Conservation (phyloP, 2,329 filamentous ascomycete genomes). For the Trichoderma harzianum region DNA sequence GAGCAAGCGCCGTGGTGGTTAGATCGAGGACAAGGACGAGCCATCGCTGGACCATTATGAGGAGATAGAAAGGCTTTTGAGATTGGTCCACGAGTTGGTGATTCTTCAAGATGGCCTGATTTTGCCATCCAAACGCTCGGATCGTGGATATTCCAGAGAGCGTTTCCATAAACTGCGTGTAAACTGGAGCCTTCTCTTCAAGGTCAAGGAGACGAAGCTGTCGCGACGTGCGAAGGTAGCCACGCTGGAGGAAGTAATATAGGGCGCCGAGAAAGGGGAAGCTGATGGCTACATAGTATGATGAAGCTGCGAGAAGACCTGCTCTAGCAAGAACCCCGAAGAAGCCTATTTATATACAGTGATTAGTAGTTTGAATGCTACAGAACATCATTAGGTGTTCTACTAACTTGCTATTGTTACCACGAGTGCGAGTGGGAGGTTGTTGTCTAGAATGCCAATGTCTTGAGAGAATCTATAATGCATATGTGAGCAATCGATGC, state of each 20-base stretch:
- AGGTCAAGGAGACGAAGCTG: slow-evolving; percentile 42
- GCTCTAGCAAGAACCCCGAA: slow-evolving; percentile 29
- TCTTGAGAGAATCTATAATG: slow-evolving; percentile 41
- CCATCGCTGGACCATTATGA: slow-evolving; percentile 57
- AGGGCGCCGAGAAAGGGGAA: slow-evolving; percentile 41
- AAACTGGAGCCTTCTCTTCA: slow-evolving; percentile 40
- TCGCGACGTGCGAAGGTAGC: slow-evolving; percentile 42
- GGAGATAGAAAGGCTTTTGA: slow-evolving; percentile 55
- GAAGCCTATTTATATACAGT: slow-evolving; percentile 30
- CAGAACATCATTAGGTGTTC: background rate
- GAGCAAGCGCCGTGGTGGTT: slow-evolving; percentile 44
- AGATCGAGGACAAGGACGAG: slow-evolving; percentile 50
- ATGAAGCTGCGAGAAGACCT: slow-evolving; percentile 25
- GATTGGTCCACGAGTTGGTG: slow-evolving; percentile 48
- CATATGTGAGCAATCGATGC: background rate
- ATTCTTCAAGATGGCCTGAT: slow-evolving; percentile 41
- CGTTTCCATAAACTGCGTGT: slow-evolving; percentile 44
- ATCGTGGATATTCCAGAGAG: slow-evolving; percentile 47
- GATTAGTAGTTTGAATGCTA: background rate
- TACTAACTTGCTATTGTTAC: slow-evolving; percentile 35
- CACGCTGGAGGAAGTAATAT: slow-evolving; percentile 42
- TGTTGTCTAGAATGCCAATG: slow-evolving; percentile 42
- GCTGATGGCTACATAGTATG: slow-evolving; percentile 36
- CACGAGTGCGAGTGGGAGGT: slow-evolving; percentile 36
- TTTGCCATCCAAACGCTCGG: slow-evolving; percentile 51